Base-by-base conservation (phyloP, 495 filamentous ascomycete genomes). In the Aspergillus bertholletiae region DNA sequence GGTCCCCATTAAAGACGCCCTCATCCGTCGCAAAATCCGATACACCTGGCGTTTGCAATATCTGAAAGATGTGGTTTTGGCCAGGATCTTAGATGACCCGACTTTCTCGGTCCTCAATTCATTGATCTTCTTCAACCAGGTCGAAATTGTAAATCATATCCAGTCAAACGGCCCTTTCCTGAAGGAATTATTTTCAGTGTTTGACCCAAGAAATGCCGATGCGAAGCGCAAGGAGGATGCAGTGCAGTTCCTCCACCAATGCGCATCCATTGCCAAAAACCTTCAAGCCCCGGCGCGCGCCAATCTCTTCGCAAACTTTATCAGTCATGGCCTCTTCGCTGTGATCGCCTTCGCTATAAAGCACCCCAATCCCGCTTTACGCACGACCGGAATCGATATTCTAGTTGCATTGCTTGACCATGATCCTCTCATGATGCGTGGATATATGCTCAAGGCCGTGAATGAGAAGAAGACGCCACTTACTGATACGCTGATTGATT, bases 61-160 rank as follows among this genome's bases (percentile, higher is more conserved):
- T 67, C 77, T 98, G n/a, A 98, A 97, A 70, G 94, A 98, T 61
- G 94, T 98, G 48, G 94, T 98, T 5, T 80, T 98, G 39, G 94
- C 94, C 22, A 85, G 94, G 45, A 97, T 97, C 54, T 79, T 98
- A 37, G 94, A 98, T 69, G 94, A 98, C 65, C 94, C 93, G 52
- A 98, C 94, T 26, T 98, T 97, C 63, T 94, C 90, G 15, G 93
- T 97, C 27, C 85, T 98, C 51, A 98, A 97, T 75, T 96, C 91
- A 41, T 80, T 97, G 64, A 98, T 98, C 53, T 98, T 96, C 76
- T 98, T 92, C 80, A 92, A 97, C 69, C 94, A 98, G 74, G 92
- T 97, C 58, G 94, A 98, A 63, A 97, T 98, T 64, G 87, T 97
- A 44, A 87, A 90, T 61, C 89, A 97, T 71, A 80, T 98, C 22